Evolutionary conservation across 345 rosid genomes (phyloP), one percentile per base, ranked within the genome.

Genomic region (Lepidium didymum): DNA sequence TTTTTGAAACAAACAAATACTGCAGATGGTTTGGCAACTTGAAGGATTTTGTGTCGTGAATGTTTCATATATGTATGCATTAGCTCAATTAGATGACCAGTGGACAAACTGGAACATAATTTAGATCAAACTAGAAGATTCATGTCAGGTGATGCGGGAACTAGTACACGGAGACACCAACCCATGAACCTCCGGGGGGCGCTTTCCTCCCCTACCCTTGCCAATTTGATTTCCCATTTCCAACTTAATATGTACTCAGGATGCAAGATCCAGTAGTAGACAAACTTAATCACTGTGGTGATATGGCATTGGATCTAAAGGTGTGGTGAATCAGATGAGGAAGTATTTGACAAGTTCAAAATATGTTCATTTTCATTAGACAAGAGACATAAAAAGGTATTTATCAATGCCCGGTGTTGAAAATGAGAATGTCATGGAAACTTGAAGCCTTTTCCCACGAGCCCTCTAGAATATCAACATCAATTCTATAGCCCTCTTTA

Each of bases 351-450:
- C 37, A 12, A 67, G 34, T 42, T 54, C 35, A 33, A 54, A 8
- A 12, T 13, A 1, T 7, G 42, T 42, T 15, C n/a, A 61, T 3
- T 1, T 50, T 10, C 15, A 33, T 40, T 10, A 61, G 7, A 31
- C 31, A 61, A 31, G 21, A 15, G 55, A 61, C 1, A 69, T 1
- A 43, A 29, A 69, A 34, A 64, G 19, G 11, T 33, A 54, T 6
- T 62, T 82, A 91, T 97, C 99, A 94, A 67, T 94, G 97, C 50
- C 99, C 97, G 0, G 97, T 94, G 81, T 84, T 90, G 36, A 91
- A 64, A 72, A 93, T 72, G 13, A 90, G 77, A 79, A 88, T 78
- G 70, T 86, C 86, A 63, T 93, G 97, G 79, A 93, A 90, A 41
- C 64, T 73, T 15, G 86, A 76, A 80, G 98, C 98, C 56, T 81